Conservation (phyloP, 345 rosid genomes). For the Hibiscus tridactylites region DNA sequence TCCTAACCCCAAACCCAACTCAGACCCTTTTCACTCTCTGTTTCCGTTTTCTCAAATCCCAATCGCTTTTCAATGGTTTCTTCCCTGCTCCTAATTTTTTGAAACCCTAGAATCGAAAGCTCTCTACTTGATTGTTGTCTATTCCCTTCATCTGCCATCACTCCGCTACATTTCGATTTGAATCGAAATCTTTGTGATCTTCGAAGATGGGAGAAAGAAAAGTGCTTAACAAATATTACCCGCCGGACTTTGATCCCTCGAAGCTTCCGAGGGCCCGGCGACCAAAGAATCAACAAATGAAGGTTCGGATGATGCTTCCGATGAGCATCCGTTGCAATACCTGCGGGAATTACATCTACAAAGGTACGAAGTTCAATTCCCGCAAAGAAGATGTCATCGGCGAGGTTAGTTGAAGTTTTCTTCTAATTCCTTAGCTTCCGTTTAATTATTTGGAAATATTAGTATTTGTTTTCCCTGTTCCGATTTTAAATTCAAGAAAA, state of each 20-base stretch:
- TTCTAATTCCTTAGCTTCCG: not conserved
- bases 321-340: slow-evolving; percentile 94
- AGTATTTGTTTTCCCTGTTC: not conserved
- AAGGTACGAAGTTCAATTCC: slow-evolving; percentile 90
- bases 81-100: no score
- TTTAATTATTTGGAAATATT: not conserved
- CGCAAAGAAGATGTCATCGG: slow-evolving; percentile 85
- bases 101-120: no score
- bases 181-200: not conserved
- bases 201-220: slow-evolving; percentile 83
- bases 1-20: no score
- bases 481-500: not conserved
- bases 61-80: no score
- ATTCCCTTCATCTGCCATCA: no score
- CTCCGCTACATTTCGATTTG: not conserved
- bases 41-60: no score
- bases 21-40: no score
- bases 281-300: slow-evolving; percentile 85
- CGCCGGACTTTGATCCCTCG: slow-evolving; percentile 91
- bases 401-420: slow-evolving; percentile 36
- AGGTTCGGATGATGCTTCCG: slow-evolving; percentile 95
- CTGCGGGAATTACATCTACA: slow-evolving; percentile 85
- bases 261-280: slow-evolving; percentile 67
- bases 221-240: slow-evolving; percentile 84
- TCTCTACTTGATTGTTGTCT: no score